Conservation (phyloP, 2,329 filamentous ascomycete genomes). For the Chaetothyriales sp. region DNA sequence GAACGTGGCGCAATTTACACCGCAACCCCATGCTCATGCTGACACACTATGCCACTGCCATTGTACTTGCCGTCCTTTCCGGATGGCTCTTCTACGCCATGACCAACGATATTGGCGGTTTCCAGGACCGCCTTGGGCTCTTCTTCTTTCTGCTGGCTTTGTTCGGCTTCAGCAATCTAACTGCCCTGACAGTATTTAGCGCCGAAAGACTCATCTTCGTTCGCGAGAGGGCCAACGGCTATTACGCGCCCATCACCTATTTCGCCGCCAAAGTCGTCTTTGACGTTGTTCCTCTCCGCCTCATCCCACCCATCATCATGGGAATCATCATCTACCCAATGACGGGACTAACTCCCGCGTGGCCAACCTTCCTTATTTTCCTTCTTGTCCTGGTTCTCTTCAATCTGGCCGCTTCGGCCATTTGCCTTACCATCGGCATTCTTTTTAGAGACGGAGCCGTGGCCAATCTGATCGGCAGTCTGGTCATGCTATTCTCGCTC, state of each 20-base stretch:
- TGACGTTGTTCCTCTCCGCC: conserved; percentile 84
- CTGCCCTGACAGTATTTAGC: conserved; percentile 84
- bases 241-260: conserved; percentile 88
- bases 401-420: conserved; percentile 83
- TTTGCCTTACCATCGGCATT: conserved; percentile 93
- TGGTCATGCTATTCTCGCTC: conserved; percentile 95
- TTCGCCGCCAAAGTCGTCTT: conserved; percentile 96
- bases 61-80: conserved; percentile 82
- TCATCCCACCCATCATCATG: conserved; percentile 89
- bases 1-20: conserved; percentile 96
- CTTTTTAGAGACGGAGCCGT: conserved; percentile 83
- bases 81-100: conserved; percentile 94
- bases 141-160: conserved; percentile 96
- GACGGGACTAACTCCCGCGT: conserved; percentile 78
- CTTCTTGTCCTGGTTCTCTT: conserved; percentile 86
- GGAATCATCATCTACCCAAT: conserved; percentile 95
- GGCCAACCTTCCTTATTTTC: conserved; percentile 77
- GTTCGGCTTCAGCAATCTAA: conserved; percentile 93
- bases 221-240: conserved; percentile 87
- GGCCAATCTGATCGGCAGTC: conserved; percentile 80
- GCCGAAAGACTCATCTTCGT: conserved; percentile 82
- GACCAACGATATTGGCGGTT: conserved; percentile 89
- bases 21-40: conserved; percentile 97
- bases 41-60: conserved; percentile 94
- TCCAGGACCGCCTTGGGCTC: conserved; percentile 90